Percentiles rank a stretch among this genome's conserved stretches.
These are phyloP conservation scores for Pilasporangium apinafurcum DNA, from an alignment of 352 stramenopile genomes.

Conservation along the genomic window DNA sequence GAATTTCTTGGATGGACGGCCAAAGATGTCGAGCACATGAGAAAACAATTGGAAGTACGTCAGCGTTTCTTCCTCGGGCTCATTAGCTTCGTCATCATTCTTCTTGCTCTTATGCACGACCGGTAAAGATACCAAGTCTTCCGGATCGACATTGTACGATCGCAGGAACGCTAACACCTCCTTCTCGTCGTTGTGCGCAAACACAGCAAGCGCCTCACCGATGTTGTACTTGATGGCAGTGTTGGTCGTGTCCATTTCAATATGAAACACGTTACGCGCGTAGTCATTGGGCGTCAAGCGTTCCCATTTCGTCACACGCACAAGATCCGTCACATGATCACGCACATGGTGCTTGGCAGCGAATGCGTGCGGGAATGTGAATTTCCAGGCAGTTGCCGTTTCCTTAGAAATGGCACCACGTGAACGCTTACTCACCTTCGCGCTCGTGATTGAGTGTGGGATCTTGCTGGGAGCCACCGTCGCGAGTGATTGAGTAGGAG, in stretches of 20 bases:
- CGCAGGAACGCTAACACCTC: slow-evolving; percentile 67
- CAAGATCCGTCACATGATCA: slow-evolving; percentile 65
- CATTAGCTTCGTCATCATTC: slow-evolving; percentile 8
- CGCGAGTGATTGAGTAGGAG: slow-evolving; percentile 18
- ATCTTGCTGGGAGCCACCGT: slow-evolving; percentile 52
- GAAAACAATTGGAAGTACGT: slow-evolving; percentile 81
- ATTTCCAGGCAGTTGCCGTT: slow-evolving; percentile 57
- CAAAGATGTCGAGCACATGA: slow-evolving; percentile 82
- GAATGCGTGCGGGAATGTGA: slow-evolving; percentile 61
- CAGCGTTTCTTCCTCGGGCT: slow-evolving; percentile 49
- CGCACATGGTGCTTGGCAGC: slow-evolving; percentile 40
- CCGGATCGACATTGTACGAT: slow-evolving; percentile 55
- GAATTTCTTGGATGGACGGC: slow-evolving; percentile 78
- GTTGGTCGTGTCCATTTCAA: slow-evolving; percentile 82
- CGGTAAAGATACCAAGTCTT: slow-evolving; percentile 61
- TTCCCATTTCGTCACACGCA: slow-evolving; percentile 72
- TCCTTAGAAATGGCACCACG: slow-evolving; percentile 33
- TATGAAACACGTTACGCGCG: slow-evolving; percentile 82
- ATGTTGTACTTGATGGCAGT: slow-evolving; percentile 81
- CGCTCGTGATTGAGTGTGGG: slow-evolving; percentile 22
- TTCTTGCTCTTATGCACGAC: slow-evolving; percentile 57
- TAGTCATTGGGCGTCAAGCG: slow-evolving; percentile 77
- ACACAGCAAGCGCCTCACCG: slow-evolving; percentile 78
- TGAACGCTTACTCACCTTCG: slow-evolving; percentile 27
- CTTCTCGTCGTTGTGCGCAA: slow-evolving; percentile 77